A percentile compares a stretch with the other conserved stretches of the same genome.
phyloP scores from a whole-genome alignment of 2,329 filamentous ascomycete species.

The Aspergillus sp. region DNA sequence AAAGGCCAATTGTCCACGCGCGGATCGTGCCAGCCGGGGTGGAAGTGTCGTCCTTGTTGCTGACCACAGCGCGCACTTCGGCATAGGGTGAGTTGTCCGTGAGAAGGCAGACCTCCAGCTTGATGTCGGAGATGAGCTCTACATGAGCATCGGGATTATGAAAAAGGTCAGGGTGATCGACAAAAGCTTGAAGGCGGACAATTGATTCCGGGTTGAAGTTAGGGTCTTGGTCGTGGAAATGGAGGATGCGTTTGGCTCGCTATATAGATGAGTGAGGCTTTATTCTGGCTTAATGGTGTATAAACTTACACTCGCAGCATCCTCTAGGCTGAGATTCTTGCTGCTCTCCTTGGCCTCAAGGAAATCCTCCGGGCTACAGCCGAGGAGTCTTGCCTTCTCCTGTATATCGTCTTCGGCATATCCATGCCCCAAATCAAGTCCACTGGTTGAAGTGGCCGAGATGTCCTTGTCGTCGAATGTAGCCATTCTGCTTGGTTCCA shows the following conservation, averaged over 20 bases:
- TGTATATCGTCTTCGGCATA: neutral
- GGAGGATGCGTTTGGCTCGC: slow-evolving; percentile 2
- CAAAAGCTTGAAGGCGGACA: neutral
- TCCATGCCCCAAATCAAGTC: neutral
- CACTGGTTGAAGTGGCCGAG: too few species aligned
- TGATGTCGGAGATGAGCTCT: neutral
- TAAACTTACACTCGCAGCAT: neutral
- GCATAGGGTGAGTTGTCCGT: slow-evolving; percentile 15
- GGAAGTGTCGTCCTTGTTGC: slow-evolving; percentile 17
- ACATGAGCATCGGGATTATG: neutral
- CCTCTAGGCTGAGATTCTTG: neutral
- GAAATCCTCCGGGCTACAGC: neutral
- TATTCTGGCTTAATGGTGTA: neutral
- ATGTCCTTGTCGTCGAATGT: neutral
- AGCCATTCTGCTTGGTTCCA: neutral
- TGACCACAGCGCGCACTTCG: slow-evolving; percentile 20
- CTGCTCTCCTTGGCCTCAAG: neutral
- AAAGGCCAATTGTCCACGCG: slow-evolving; percentile 46
- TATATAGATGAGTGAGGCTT: neutral
- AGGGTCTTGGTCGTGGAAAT: slow-evolving; percentile 5
- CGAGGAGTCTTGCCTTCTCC: neutral
- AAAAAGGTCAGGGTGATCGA: slow-evolving; percentile 2
- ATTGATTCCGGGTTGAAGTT: neutral
- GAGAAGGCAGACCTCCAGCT: neutral
- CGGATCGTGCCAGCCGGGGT: slow-evolving; percentile 23